A percentile compares a stretch with the other conserved stretches of the same genome.
Conservation (phyloP, 805 yeast genomes). For the Ascoidea asiatica region DNA sequence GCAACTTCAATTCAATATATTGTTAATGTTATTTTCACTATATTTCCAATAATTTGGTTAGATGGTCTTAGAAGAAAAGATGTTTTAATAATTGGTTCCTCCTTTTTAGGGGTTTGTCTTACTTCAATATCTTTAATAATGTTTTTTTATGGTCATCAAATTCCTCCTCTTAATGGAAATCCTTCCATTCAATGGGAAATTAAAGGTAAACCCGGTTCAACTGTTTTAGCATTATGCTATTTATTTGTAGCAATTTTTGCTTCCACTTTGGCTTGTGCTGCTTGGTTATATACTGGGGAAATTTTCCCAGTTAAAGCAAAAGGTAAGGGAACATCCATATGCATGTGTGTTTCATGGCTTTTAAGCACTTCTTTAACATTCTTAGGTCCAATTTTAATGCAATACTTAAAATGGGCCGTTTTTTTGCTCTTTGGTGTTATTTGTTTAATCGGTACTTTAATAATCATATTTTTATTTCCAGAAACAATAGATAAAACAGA, state of each 20-base stretch:
- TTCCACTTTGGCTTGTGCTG: conserved; percentile 29
- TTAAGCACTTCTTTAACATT: conserved; percentile 24
- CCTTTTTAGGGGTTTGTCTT: conserved; percentile 23
- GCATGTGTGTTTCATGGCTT: conserved; percentile 33
- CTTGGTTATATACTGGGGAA: conserved; percentile 38
- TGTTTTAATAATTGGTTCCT: conserved; percentile 28
- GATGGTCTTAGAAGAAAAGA: conserved; percentile 34
- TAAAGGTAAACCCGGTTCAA: conserved; percentile 25
- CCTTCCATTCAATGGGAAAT: conserved; percentile 22
- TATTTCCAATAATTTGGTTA: conserved; percentile 28
- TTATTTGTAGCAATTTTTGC: conserved; percentile 33
- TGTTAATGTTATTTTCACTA: conserved; percentile 25
- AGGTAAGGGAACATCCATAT: conserved; percentile 31
- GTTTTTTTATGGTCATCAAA: conserved; percentile 21
- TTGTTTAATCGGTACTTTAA: conserved; percentile 19
- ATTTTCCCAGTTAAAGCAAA: conserved; percentile 30
- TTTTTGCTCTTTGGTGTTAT: conserved; percentile 24
- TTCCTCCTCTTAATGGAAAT: conserved; percentile 20
- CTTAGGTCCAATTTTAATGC: conserved; percentile 25
- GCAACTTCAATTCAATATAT: conserved; percentile 27
- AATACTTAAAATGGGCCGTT: conserved; percentile 23
- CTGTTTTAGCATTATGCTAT: conserved; percentile 29
- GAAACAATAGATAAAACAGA: conserved; percentile 26
- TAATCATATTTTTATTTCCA: conserved; percentile 24
- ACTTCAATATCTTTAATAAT: conserved; percentile 21